phyloP scores from a whole-genome alignment of 805 yeast genomes.

The Barnettozyma botsteinii region DNA sequence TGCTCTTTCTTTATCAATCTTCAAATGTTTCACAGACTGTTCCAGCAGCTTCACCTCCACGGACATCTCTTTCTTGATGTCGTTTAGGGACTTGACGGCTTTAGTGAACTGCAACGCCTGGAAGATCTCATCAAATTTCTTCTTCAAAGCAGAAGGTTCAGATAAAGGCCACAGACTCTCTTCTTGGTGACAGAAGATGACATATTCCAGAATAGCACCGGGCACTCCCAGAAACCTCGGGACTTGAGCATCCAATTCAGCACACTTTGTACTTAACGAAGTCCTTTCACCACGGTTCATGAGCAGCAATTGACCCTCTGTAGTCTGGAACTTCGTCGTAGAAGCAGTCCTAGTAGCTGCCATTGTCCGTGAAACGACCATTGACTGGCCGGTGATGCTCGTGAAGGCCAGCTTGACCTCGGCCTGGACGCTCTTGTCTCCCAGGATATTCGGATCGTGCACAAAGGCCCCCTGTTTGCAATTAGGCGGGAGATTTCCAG shows the following conservation, averaged over 20 bases:
- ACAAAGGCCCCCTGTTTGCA: slow-evolving; percentile 94
- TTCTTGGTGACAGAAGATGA: slow-evolving; percentile 95
- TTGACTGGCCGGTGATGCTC: slow-evolving; percentile 62
- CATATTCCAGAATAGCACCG: slow-evolving; percentile 81
- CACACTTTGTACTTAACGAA: slow-evolving; percentile 72
- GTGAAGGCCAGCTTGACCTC: slow-evolving; percentile 86
- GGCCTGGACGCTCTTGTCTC: slow-evolving; percentile 74
- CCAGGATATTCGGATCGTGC: slow-evolving; percentile 81
- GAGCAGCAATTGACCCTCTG: slow-evolving; percentile 81
- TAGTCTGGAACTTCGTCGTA: slow-evolving; percentile 72
- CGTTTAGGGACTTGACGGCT: slow-evolving; percentile 75
- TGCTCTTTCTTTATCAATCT: slow-evolving; percentile 70
- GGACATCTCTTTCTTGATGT: slow-evolving; percentile 69
- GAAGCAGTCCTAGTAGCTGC: slow-evolving; percentile 62
- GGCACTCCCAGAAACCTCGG: slow-evolving; percentile 87
- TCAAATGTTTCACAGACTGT: slow-evolving; percentile 72
- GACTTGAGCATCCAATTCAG: slow-evolving; percentile 76
- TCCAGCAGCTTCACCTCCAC: slow-evolving; percentile 69
- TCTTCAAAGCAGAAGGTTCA: slow-evolving; percentile 84
- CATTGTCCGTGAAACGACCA: slow-evolving; percentile 84
- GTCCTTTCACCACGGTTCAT: slow-evolving; percentile 61
- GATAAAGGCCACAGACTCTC: slow-evolving; percentile 95
- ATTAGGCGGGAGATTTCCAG: slow-evolving; percentile 95
- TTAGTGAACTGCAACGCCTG: slow-evolving; percentile 92
- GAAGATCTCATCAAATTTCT: slow-evolving; percentile 92